phyloP scores from a whole-genome alignment of 257 asterid genomes.

The Primulina huaijiensis region DNA sequence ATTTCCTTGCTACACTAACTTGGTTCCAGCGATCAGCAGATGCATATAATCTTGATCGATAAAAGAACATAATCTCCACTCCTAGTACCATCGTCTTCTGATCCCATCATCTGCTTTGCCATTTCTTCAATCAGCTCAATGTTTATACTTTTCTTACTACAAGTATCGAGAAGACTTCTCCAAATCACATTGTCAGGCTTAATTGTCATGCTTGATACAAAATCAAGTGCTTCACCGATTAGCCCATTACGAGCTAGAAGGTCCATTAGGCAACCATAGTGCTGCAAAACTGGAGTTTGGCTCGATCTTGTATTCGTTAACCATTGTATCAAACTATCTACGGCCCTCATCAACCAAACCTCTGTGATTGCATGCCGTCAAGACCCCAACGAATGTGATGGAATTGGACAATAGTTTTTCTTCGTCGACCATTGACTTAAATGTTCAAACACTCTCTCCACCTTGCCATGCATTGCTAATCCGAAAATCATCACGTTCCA shows the following conservation, averaged over 20 bases:
- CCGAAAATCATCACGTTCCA: constrained; percentile 71
- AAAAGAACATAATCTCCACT: constrained; percentile 70
- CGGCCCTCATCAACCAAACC: constrained; percentile 64
- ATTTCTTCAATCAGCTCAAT: constrained; percentile 57
- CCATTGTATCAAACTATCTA: constrained; percentile 51
- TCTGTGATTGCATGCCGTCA: constrained; percentile 70
- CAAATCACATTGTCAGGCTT: constrained; percentile 78
- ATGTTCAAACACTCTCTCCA: constrained; percentile 42
- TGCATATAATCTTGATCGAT: constrained; percentile 65
- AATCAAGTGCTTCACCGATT: constrained; percentile 59
- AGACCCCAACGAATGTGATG: constrained; percentile 61
- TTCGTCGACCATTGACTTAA: constrained; percentile 48
- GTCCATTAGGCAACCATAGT: constrained; percentile 72
- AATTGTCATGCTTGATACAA: constrained; percentile 57
- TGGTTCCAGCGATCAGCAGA: constrained; percentile 69
- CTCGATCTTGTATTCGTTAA: constrained; percentile 35
- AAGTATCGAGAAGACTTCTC: constrained; percentile 77
- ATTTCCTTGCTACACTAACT: constrained; percentile 64
- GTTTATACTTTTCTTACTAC: constrained; percentile 44
- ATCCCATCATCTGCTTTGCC: constrained; percentile 46
- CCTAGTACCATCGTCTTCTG: constrained; percentile 21
- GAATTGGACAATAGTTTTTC: constrained; percentile 53
- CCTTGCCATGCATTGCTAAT: constrained; percentile 62
- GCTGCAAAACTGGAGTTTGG: constrained; percentile 82
- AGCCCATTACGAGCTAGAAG: constrained; percentile 64